Conservation (phyloP, 495 filamentous ascomycete genomes). For the Trichodelitschia bisporula region DNA sequence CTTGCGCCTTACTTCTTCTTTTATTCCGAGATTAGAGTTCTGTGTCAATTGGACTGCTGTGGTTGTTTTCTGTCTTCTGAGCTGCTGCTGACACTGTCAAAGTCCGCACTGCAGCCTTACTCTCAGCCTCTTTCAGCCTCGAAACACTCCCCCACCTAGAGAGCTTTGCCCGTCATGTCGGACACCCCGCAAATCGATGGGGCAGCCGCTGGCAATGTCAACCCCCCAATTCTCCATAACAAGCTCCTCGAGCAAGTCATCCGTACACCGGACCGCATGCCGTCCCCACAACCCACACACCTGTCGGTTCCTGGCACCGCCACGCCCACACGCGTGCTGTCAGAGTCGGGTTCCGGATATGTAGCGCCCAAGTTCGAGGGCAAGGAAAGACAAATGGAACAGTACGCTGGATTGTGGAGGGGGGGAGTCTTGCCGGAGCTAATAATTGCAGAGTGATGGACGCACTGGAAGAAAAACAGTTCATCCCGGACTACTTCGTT, state of each 20-base stretch:
- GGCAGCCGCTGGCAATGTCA: no score
- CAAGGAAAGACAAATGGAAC: slow-evolving; percentile 79
- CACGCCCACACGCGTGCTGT: slow-evolving; percentile 35
- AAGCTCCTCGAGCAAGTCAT: slow-evolving; percentile 38
- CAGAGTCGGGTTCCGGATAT: slow-evolving; percentile 84
- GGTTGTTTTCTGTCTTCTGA: no score
- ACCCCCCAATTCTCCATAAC: no score
- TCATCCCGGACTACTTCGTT: slow-evolving; percentile 67
- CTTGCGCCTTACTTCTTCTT: no score
- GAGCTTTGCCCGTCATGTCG: no score
- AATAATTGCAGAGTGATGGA: slow-evolving; percentile 33
- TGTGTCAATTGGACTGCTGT: no score
- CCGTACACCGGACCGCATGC: slow-evolving; percentile 32
- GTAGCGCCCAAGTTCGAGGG: slow-evolving; percentile 87
- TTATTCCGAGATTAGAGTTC: no score
- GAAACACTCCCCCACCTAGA: no score
- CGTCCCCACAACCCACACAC: slow-evolving; percentile 83
- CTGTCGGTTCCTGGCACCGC: slow-evolving; percentile 43
- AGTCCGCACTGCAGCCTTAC: no score
- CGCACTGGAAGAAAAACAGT: slow-evolving; percentile 47
- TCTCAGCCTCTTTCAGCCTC: no score
- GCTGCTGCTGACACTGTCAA: no score
- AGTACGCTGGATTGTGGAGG: slow-evolving; percentile 7
- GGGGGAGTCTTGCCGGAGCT: slow-evolving; percentile 2
- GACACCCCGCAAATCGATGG: no score